phyloP scores from a whole-genome alignment of 441 rosid genomes.

The Aquilaria agallochum region DNA sequence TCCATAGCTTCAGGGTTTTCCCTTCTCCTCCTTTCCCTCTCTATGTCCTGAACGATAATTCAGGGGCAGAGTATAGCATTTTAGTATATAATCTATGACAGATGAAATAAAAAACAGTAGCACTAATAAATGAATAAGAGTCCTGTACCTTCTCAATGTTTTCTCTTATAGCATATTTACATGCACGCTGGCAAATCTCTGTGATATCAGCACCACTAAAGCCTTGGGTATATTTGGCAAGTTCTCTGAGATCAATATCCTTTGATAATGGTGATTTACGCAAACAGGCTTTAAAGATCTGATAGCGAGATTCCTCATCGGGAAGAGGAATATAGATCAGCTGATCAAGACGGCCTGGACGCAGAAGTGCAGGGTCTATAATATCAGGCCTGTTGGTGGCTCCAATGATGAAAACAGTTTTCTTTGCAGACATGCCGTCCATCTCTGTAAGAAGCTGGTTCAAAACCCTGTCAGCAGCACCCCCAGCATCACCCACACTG shows the following conservation, averaged over 20 bases:
- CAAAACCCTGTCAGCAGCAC: constrained; percentile 67
- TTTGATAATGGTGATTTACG: constrained; percentile 60
- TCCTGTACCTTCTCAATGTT: constrained; percentile 42
- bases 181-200: constrained; percentile 53
- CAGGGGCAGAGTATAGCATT: not conserved
- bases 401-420: constrained; percentile 66
- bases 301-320: constrained; percentile 55
- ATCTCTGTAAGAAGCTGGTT: constrained; percentile 66
- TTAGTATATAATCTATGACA: not conserved
- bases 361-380: constrained; percentile 61
- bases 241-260: constrained; percentile 58
- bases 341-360: constrained; percentile 69
- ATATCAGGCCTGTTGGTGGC: constrained; percentile 69
- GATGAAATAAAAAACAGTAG: not conserved
- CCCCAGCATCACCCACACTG: constrained; percentile 70
- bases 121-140: not conserved
- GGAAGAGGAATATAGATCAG: constrained; percentile 67
- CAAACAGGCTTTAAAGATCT: constrained; percentile 59
- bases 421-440: constrained; percentile 74
- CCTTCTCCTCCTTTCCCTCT: constrained; percentile 54
- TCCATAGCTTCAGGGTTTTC: constrained; percentile 71
- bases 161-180: constrained; percentile 59
- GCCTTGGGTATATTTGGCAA: constrained; percentile 55
- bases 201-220: constrained; percentile 62
- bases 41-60: constrained; percentile 39